A percentile compares a stretch with the other conserved stretches of the same genome.
phyloP scores from a whole-genome alignment of 2,329 filamentous ascomycete genomes.

The Capronia epimyces region DNA sequence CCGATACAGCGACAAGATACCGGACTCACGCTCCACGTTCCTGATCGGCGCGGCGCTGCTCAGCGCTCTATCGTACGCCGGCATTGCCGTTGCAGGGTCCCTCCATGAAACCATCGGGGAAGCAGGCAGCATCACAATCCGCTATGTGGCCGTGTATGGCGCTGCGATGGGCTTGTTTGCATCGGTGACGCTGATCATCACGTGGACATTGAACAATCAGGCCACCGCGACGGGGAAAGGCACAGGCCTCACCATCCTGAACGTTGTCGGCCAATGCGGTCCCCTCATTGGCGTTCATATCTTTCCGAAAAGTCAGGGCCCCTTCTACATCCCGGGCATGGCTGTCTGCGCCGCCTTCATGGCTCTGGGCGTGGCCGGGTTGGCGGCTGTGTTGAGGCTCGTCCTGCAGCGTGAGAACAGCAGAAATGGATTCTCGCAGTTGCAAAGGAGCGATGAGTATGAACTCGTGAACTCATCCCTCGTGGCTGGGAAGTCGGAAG shows the following conservation, averaged over 20 bases:
- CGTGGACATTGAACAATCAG: constrained; percentile 87
- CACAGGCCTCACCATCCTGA: constrained; percentile 71
- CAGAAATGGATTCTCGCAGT: constrained; percentile 32
- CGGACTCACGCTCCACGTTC: constrained; percentile 55
- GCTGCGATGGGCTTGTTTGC: constrained; percentile 76
- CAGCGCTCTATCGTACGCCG: constrained; percentile 56
- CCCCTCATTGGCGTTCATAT: constrained; percentile 64
- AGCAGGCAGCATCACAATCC: constrained; percentile 36
- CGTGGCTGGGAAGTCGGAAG: constrained; percentile 9
- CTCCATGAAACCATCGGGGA: constrained; percentile 35
- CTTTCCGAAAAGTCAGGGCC: constrained; percentile 55
- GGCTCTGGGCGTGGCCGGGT: constrained; percentile 50
- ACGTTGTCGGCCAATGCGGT: constrained; percentile 74
- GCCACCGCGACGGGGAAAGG: constrained; percentile 63
- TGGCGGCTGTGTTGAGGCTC: constrained; percentile 52
- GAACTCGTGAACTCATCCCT: constrained; percentile 29
- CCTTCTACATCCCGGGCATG: constrained; percentile 61
- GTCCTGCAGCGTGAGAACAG: constrained; percentile 51
- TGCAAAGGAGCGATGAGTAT: constrained; percentile 38
- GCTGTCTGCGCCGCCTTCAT: constrained; percentile 58
- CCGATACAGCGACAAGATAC: constrained; percentile 62
- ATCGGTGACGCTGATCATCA: constrained; percentile 76
- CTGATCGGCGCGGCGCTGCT: constrained; percentile 64
- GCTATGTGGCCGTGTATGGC: constrained; percentile 73
- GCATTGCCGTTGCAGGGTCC: constrained; percentile 57